These are phyloP conservation scores for Scenedesmus sp. DNA, from an alignment of 163 green algal genomes.

Conservation along the genomic window DNA sequence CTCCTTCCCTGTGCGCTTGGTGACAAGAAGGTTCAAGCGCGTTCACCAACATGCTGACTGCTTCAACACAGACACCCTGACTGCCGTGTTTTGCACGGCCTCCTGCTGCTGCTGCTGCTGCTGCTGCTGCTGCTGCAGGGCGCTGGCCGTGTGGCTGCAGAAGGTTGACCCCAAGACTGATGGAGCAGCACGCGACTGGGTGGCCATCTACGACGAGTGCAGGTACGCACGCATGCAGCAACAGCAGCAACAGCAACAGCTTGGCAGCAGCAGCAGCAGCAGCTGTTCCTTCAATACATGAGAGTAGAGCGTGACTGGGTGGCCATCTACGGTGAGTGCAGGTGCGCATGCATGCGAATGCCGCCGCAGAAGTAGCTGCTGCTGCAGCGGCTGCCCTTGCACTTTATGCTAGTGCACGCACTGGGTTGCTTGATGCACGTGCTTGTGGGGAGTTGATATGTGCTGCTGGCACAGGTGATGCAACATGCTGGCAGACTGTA, in stretches of 20 bases:
- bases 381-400: too few relatives aligned
- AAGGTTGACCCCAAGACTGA: conserved; percentile 92
- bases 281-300: conserved; percentile 90
- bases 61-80: not conserved
- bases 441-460: too few relatives aligned
- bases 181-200: conserved; percentile 96
- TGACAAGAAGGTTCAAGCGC: too few relatives aligned
- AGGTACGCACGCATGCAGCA: not conserved
- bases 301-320: conserved; percentile 97
- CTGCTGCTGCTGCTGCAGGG: conserved; percentile 31
- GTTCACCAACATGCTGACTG: too few relatives aligned
- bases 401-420: too few relatives aligned
- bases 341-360: not conserved
- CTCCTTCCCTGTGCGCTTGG: too few relatives aligned
- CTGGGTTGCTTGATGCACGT: too few relatives aligned
- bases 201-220: conserved; percentile 99
- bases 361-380: too few relatives aligned
- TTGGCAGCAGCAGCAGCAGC: conserved; percentile 64
- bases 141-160: conserved; percentile 73
- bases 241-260: not conserved
- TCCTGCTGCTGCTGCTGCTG: not conserved
- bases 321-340: conserved; percentile 99
- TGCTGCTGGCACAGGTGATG: too few relatives aligned
- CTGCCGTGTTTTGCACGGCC: not conserved
- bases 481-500: too few relatives aligned